Conservation (phyloP, 352 stramenopile genomes). For the Pythium brachiatum region DNA sequence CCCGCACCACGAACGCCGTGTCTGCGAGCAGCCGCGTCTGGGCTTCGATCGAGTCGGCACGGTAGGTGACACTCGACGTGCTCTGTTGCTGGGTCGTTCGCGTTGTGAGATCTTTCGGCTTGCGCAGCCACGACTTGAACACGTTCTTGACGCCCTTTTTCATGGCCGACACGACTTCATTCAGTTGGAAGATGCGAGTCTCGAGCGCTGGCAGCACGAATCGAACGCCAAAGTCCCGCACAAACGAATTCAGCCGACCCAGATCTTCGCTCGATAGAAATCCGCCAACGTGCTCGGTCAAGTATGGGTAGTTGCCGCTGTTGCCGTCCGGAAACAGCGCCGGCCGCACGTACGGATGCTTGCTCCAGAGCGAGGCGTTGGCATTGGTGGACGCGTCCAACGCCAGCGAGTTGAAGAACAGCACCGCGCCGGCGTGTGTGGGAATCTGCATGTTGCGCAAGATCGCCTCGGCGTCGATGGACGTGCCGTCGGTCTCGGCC, state of each 20-base stretch:
- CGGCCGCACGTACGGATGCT: conserved; percentile 64
- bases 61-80: conserved; percentile 47
- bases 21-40: conserved; percentile 88
- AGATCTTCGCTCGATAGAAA: conserved; percentile 75
- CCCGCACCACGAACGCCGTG: conserved; percentile 86
- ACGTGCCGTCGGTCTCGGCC: conserved; percentile 69
- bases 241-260: conserved; percentile 56
- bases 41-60: conserved; percentile 84
- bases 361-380: conserved; percentile 39
- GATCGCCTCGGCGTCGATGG: conserved; percentile 77
- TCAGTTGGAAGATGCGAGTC: conserved; percentile 79
- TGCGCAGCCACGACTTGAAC: conserved; percentile 90
- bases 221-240: conserved; percentile 69
- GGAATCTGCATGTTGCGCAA: conserved; percentile 67
- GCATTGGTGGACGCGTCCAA: conserved; percentile 28
- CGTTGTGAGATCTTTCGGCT: conserved; percentile 70
- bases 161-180: conserved; percentile 86
- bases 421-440: conserved; percentile 41
- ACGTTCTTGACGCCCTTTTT: conserved; percentile 92
- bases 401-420: conserved; percentile 68
- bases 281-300: conserved; percentile 32
- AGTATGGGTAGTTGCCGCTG: conserved; percentile 30
- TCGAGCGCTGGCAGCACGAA: conserved; percentile 85
- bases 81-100: conserved; percentile 21
- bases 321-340: conserved; percentile 40